Evolutionary conservation across 2,329 filamentous ascomycete species (phyloP), one percentile per base, ranked within the genome.

Genomic region (Hypoxylon sp.): DNA sequence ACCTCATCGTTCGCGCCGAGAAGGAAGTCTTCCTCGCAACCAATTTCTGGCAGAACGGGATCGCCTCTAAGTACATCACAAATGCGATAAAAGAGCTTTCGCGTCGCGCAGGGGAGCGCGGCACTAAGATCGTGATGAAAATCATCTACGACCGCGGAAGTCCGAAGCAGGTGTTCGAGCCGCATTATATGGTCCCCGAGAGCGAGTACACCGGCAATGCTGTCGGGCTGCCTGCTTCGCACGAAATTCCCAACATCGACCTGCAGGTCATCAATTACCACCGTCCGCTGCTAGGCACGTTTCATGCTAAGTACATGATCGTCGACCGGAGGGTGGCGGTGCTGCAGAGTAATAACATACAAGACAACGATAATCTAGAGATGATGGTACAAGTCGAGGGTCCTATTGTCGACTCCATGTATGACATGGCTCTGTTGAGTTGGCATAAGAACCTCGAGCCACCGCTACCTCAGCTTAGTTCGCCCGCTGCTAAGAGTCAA

Each of bases 331-430:
- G 86, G 68, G 83, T 91, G n/a, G 92, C 87, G 0, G 82, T 92
- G 1, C 77, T 95, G 1, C 90, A 92, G 79, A 94, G 91, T 81
- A 94, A 94, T 77, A 95, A 95, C 74, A 91, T 95, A 55, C 85
- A 89, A 78, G 89, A 93, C 70, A 95, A 94, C 59, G 90, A 92
- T 73, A 95, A 95, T 71, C 67, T 94, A 61, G 92, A 95, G 78
- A 94, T 95, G 92, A 90, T 93, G 86, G 84, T 88, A 2, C 91
- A 93, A 61, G 77, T 94, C 0, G 91, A 95, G 79, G 92, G 92
- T 0, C 88, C 91, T 0, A 92, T 95, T 64, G 92, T 95, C 0
- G 91, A 94, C 73, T 88, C 89, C 1, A 79, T 95, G 25, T 94
- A 93, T 76, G 92, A 95, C 70, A 90, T 90, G 70, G 90, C 91